phyloP scores from a whole-genome alignment of 208 protist species.

The Naegleria gruberi region DNA sequence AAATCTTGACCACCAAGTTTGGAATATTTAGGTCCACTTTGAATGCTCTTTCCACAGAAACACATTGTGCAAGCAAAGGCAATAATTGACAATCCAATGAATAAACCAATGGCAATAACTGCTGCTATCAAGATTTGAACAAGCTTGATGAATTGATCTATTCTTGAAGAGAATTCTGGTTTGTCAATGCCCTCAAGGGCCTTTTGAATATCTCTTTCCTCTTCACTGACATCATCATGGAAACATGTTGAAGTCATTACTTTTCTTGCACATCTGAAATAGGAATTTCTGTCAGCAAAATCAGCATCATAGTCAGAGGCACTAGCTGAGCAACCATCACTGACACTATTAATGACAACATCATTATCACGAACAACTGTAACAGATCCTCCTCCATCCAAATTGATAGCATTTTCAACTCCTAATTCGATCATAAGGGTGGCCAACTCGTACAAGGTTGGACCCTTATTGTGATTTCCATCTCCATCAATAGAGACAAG shows the following conservation, averaged over 20 bases:
- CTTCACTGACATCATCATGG: not conserved
- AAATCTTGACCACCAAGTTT: not conserved
- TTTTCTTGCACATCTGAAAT: not conserved
- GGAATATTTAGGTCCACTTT: not conserved
- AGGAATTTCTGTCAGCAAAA: not conserved
- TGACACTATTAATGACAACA: not conserved
- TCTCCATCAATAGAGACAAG: conserved; percentile 23
- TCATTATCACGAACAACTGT: conserved; percentile 21
- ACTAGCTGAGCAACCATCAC: not conserved
- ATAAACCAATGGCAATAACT: not conserved
- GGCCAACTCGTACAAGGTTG: conserved; percentile 26
- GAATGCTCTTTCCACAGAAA: not conserved
- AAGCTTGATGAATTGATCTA: not conserved
- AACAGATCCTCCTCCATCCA: conserved; percentile 30
- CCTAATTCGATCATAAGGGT: conserved; percentile 18
- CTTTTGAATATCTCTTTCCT: not conserved
- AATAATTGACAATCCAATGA: not conserved
- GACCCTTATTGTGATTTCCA: conserved; percentile 18
- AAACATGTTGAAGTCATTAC: not conserved
- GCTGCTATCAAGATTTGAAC: not conserved
- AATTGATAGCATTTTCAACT: conserved; percentile 30
- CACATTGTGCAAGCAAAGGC: not conserved
- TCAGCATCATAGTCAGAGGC: not conserved
- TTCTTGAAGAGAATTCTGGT: not conserved
- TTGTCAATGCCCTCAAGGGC: not conserved